Percentiles rank a stretch among this genome's conserved stretches.
Conservation (phyloP, 2,329 filamentous ascomycete genomes). For the Ploettnerulaceae sp. region DNA sequence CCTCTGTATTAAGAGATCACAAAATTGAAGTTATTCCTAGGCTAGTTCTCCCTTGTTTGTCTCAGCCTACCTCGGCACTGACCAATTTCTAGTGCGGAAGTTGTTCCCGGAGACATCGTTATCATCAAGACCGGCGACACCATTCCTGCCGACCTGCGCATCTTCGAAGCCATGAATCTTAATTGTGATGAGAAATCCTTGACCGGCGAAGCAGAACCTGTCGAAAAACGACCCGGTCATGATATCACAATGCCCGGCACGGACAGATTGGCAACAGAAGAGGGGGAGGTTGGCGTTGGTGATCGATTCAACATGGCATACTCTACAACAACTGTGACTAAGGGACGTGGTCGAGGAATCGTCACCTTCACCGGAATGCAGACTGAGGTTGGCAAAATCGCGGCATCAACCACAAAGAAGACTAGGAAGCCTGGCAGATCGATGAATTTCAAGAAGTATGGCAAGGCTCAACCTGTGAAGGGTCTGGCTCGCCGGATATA, state of each 20-base stretch:
- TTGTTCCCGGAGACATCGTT: conserved; percentile 77
- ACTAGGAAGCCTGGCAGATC: conserved; percentile 49
- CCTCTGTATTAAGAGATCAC: conserved; percentile 52
- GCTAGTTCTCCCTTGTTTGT: conserved; percentile 10
- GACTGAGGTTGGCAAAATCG: conserved; percentile 54
- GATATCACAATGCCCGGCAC: conserved; percentile 36
- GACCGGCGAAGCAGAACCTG: conserved; percentile 91
- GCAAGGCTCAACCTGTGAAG: conserved; percentile 42
- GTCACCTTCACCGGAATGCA: conserved; percentile 50
- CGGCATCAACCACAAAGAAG: conserved; percentile 43
- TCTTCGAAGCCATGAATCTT: conserved; percentile 53
- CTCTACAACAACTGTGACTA: conserved; percentile 50
- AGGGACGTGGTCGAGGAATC: conserved; percentile 50
- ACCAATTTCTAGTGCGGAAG: conserved; percentile 37
- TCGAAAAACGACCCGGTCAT: conserved; percentile 66
- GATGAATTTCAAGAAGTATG: conserved; percentile 43
- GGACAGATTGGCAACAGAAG: conserved; percentile 36
- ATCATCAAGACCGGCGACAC: conserved; percentile 92
- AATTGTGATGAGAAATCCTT: conserved; percentile 91
- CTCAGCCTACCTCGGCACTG: not conserved
- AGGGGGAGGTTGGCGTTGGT: conserved; percentile 41
- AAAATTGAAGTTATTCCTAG: conserved; percentile 38
- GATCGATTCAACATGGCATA: conserved; percentile 53
- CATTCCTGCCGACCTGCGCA: conserved; percentile 77
- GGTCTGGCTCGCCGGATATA: conserved; percentile 44